phyloP scores from a whole-genome alignment of 2,329 filamentous ascomycete species.

The Trichophyton rubrum region DNA sequence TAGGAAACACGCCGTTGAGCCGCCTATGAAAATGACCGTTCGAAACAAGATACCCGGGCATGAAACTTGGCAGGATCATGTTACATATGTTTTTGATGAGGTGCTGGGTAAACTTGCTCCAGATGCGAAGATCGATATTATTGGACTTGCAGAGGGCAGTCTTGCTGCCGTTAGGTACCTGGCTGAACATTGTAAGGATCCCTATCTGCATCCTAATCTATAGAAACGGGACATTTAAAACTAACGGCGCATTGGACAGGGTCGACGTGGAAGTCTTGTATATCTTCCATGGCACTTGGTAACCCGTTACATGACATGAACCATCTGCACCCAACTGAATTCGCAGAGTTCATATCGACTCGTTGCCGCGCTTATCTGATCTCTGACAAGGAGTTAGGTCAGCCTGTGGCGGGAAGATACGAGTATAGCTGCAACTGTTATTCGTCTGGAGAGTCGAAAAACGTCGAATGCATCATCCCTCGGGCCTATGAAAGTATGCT shows the following conservation, averaged over 20 bases:
- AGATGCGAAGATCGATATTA: conserved; percentile 51
- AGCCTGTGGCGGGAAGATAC: conserved; percentile 41
- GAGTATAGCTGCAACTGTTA: conserved; percentile 55
- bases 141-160: conserved; percentile 58
- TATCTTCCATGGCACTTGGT: conserved; percentile 30
- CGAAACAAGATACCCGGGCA: conserved; percentile 55
- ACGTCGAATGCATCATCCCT: conserved; percentile 52
- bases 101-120: conserved; percentile 43
- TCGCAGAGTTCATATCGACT: conserved; percentile 32
- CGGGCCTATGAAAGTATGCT: conserved; percentile 43
- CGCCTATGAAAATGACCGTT: conserved; percentile 37
- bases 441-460: conserved; percentile 49
- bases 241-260: conserved; percentile 19
- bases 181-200: conserved; percentile 39
- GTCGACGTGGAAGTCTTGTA: conserved; percentile 26
- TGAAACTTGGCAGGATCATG: conserved; percentile 45
- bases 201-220: background rate
- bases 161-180: conserved; percentile 48
- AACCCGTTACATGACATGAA: conserved; percentile 26
- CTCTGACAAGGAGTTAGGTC: conserved; percentile 41
- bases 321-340: conserved; percentile 19
- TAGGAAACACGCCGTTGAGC: conserved; percentile 50
- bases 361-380: conserved; percentile 50
- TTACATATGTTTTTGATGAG: conserved; percentile 53
- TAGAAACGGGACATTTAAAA: background rate